These are phyloP conservation scores for Inonotus hispidus DNA, from an alignment of 1,284 basidiomycete species.

Conservation along the genomic window DNA sequence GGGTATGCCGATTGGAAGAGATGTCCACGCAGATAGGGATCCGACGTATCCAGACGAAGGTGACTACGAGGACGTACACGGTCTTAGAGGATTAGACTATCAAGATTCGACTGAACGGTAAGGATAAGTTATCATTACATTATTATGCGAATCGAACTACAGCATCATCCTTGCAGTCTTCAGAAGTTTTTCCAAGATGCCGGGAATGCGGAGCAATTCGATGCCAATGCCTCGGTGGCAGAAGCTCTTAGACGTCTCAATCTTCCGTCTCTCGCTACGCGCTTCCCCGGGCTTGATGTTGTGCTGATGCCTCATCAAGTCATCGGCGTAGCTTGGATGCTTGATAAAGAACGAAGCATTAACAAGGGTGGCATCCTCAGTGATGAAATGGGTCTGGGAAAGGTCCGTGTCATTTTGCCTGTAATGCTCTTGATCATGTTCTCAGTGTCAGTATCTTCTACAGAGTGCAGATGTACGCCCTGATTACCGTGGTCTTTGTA, in stretches of 20 bases:
- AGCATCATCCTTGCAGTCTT: slow-evolving; percentile 28
- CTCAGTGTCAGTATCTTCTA: background rate
- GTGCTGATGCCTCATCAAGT: slow-evolving; percentile 60
- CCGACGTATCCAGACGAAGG: slow-evolving; percentile 26
- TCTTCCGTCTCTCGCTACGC: slow-evolving; percentile 35
- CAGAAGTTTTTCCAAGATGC: slow-evolving; percentile 49
- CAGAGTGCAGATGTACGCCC: slow-evolving; percentile 42
- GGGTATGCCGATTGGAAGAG: background rate
- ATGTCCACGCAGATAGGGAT: slow-evolving; percentile 17
- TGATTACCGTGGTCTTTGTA: background rate
- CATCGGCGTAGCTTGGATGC: slow-evolving; percentile 65
- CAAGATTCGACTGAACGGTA: slow-evolving; percentile 46
- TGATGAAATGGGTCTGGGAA: slow-evolving; percentile 64
- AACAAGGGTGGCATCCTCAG: slow-evolving; percentile 60
- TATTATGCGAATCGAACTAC: slow-evolving; percentile 7
- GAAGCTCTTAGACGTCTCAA: slow-evolving; percentile 41
- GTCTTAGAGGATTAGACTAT: slow-evolving; percentile 40
- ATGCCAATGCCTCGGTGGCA: slow-evolving; percentile 49
- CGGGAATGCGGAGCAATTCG: slow-evolving; percentile 51
- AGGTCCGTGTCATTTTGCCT: slow-evolving; percentile 6
- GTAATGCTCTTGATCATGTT: background rate
- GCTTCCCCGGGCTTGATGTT: slow-evolving; percentile 48
- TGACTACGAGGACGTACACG: slow-evolving; percentile 39
- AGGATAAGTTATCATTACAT: slow-evolving; percentile 18
- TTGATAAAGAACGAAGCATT: slow-evolving; percentile 44